phyloP scores from a whole-genome alignment of 2,329 filamentous ascomycete genomes.

The Penicillium expansum region DNA sequence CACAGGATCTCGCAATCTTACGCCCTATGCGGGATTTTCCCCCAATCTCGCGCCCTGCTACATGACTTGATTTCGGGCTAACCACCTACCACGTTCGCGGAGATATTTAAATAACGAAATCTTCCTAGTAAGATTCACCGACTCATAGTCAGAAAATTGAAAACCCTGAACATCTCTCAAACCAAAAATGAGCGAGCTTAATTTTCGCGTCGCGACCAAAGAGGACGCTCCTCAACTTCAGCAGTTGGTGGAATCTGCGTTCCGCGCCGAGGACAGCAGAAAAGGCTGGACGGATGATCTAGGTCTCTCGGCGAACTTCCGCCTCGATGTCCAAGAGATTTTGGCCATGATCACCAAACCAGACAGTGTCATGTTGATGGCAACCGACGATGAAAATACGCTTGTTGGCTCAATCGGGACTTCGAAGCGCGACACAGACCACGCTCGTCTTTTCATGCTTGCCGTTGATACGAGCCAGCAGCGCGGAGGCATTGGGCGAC shows the following conservation, averaged over 20 bases:
- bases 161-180: neutral
- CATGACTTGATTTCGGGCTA: neutral
- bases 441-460: conserved; percentile 25
- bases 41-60: neutral
- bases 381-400: conserved; percentile 7
- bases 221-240: conserved; percentile 40
- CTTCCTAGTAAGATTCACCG: neutral
- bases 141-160: too few species aligned
- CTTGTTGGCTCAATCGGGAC: conserved; percentile 24
- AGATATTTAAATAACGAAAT: neutral
- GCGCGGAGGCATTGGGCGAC: conserved; percentile 24
- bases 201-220: conserved; percentile 40
- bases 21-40: conserved; percentile 2
- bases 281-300: conserved; percentile 38
- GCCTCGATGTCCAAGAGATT: conserved; percentile 23
- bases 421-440: conserved; percentile 12
- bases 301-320: conserved; percentile 27
- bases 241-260: conserved; percentile 41
- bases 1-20: neutral
- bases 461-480: conserved; percentile 24
- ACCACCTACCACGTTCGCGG: neutral
- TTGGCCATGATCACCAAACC: conserved; percentile 27
- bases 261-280: conserved; percentile 41
- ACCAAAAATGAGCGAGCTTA: conserved; percentile 22
- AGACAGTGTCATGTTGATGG: conserved; percentile 29